Conservation (phyloP, 495 filamentous ascomycete genomes). For the Pseudevernia furfuracea region DNA sequence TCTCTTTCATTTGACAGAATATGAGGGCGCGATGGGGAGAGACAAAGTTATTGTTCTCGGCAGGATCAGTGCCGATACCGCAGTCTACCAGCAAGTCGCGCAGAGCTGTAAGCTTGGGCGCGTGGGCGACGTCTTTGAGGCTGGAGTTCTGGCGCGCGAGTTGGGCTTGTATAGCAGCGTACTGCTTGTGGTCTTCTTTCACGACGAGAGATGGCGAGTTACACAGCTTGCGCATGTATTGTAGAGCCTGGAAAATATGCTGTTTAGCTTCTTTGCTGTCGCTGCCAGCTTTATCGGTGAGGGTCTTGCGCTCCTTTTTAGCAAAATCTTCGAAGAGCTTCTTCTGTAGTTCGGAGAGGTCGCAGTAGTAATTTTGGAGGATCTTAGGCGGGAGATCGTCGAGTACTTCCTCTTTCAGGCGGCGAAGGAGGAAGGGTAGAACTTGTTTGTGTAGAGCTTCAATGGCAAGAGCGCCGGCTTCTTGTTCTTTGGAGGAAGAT, state of each 20-base stretch:
- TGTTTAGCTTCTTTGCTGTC: conserved; percentile 86
- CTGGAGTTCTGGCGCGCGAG: conserved; percentile 63
- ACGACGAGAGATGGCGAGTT: conserved; percentile 94
- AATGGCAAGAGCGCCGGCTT: conserved; percentile 90
- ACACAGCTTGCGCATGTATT: conserved; percentile 99
- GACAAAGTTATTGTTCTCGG: conserved; percentile 63
- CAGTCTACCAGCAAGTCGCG: conserved; percentile 89
- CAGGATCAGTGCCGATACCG: conserved; percentile 69
- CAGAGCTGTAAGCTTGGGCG: conserved; percentile 84
- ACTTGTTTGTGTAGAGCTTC: conserved; percentile 98
- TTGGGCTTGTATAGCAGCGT: conserved; percentile 70
- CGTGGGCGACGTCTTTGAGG: conserved; percentile 77
- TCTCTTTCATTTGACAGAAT: conserved; percentile 99
- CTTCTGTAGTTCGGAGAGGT: conserved; percentile 90
- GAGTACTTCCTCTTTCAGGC: conserved; percentile 94
- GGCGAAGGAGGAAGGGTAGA: conserved; percentile 88
- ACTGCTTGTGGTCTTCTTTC: conserved; percentile 87
- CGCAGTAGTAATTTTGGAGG: conserved; percentile 98
- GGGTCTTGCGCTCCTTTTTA: conserved; percentile 79
- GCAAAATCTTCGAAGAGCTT: conserved; percentile 94
- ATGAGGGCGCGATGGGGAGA: conserved; percentile 91
- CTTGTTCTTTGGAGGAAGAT: conserved; percentile 96
- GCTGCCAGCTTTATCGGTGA: conserved; percentile 67
- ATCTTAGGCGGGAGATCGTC: conserved; percentile 97
- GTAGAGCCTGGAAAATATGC: conserved; percentile 97